A percentile compares a stretch with the other conserved stretches of the same genome.
Evolutionary conservation across 2,329 filamentous ascomycete genomes (phyloP).

Genomic region (Stachybotrys chartarum): DNA sequence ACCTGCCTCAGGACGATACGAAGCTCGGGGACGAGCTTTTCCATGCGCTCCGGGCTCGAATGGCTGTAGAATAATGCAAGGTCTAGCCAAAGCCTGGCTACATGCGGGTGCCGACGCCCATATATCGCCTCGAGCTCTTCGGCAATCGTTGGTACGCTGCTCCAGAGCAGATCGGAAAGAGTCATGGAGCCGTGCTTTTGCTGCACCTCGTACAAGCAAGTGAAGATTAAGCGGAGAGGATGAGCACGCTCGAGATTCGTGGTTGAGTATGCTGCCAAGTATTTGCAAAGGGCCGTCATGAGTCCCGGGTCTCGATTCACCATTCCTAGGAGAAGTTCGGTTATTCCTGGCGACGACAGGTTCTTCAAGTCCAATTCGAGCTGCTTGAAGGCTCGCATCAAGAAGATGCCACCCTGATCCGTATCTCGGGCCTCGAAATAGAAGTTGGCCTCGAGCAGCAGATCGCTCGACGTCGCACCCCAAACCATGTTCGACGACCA

Average conservation of each 20-base stretch:
- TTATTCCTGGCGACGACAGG: conserved; percentile 34
- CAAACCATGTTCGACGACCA: conserved; percentile 35
- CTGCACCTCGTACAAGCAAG: conserved; percentile 35
- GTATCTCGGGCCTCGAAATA: conserved; percentile 32
- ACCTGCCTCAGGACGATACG: conserved; percentile 25
- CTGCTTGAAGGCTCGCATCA: conserved; percentile 35
- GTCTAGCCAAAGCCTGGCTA: conserved; percentile 34
- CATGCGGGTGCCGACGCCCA: conserved; percentile 33
- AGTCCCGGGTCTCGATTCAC: conserved; percentile 35
- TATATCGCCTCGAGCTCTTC: conserved; percentile 38
- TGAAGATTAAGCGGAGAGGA: conserved; percentile 34
- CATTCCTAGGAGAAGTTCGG: conserved; percentile 35
- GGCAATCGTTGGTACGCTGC: conserved; percentile 31
- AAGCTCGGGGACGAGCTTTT: conserved; percentile 30
- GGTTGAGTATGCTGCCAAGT: conserved; percentile 34
- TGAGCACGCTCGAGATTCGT: conserved; percentile 36
- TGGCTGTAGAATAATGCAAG: conserved; percentile 32
- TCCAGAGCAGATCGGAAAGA: conserved; percentile 35
- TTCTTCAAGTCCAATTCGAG: conserved; percentile 34
- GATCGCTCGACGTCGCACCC: conserved; percentile 35
- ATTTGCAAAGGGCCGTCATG: conserved; percentile 39
- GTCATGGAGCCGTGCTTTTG: conserved; percentile 35
- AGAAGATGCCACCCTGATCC: conserved; percentile 29
- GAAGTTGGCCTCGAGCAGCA: conserved; percentile 35
- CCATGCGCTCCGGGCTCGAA: conserved; percentile 25